phyloP scores from a whole-genome alignment of 129 eudicot species.

The Gnaphalium uliginosum region DNA sequence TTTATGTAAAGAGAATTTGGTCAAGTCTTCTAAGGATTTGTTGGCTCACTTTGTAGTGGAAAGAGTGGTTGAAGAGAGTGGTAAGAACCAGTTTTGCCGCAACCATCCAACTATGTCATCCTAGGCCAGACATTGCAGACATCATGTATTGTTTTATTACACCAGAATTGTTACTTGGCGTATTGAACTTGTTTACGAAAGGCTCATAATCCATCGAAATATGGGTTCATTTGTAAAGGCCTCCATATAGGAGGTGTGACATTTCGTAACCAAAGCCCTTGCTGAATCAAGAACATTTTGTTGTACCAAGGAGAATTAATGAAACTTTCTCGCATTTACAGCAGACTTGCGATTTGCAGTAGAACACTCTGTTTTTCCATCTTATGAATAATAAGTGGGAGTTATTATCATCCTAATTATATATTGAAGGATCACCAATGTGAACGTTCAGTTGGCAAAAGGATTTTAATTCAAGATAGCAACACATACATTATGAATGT shows the following conservation, averaged over 20 bases:
- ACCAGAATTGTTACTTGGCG: background rate
- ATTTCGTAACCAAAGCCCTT: constrained; percentile 17
- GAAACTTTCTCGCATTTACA: background rate
- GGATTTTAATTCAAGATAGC: too few species aligned
- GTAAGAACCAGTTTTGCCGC: constrained; percentile 56
- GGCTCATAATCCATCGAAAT: constrained; percentile 3
- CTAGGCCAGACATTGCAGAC: background rate
- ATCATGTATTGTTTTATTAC: background rate
- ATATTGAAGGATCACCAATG: too few species aligned
- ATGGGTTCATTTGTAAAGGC: constrained; percentile 17
- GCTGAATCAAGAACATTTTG: constrained; percentile 16
- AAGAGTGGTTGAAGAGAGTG: constrained; percentile 51
- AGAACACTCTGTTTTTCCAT: too few species aligned
- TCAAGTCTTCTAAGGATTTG: constrained; percentile 68
- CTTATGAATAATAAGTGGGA: too few species aligned
- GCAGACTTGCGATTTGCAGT: background rate
- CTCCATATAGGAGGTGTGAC: constrained; percentile 15
- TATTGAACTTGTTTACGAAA: background rate
- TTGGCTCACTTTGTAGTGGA: constrained; percentile 86
- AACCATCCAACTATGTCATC: constrained; percentile 35
- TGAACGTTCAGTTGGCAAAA: too few species aligned
- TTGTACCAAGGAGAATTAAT: constrained; percentile 9
- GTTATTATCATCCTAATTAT: too few species aligned
- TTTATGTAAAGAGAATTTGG: constrained; percentile 88
- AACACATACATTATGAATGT: too few species aligned